Evolutionary conservation across 164 flowering plant species (phyloP).

Genomic region (Echeveria elegans): DNA sequence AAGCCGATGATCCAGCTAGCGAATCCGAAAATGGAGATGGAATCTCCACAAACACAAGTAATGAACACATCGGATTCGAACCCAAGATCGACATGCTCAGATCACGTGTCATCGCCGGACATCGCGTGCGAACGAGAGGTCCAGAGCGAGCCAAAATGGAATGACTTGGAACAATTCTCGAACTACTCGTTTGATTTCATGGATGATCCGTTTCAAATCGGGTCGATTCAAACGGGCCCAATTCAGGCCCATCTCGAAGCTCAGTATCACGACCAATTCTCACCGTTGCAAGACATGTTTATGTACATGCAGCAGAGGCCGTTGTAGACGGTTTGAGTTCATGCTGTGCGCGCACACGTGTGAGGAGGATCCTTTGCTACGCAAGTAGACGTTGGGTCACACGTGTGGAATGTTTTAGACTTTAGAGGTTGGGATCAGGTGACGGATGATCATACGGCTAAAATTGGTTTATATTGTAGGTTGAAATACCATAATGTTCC

Average conservation of each 20-base stretch:
- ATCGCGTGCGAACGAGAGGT: slow-evolving; percentile 53
- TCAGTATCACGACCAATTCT: slow-evolving; percentile 7
- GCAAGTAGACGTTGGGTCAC: not conserved
- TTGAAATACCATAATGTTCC: not conserved
- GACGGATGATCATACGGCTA: not conserved
- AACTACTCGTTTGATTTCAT: slow-evolving; percentile 25
- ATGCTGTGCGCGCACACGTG: not conserved
- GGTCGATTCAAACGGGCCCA: slow-evolving; percentile 14
- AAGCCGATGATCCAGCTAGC: slow-evolving; percentile 23
- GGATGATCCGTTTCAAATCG: slow-evolving; percentile 30
- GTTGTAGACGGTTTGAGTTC: not conserved
- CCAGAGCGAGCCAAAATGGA: slow-evolving; percentile 53
- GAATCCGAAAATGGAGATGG: not conserved
- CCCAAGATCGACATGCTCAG: slow-evolving; percentile 53
- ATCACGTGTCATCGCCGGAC: slow-evolving; percentile 50
- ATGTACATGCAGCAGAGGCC: slow-evolving; percentile 15
- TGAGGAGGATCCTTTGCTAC: not conserved
- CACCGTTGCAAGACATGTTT: slow-evolving; percentile 42
- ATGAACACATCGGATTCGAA: not conserved
- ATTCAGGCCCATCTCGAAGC: slow-evolving; percentile 11
- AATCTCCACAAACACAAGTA: slow-evolving; percentile 3
- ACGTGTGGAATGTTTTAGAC: not conserved
- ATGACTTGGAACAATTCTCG: slow-evolving; percentile 20
- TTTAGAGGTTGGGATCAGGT: not conserved
- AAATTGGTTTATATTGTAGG: not conserved